Evolutionary conservation across 345 rosid species (phyloP), one percentile per base, ranked within the genome.

Genomic region (Pistacia vera): DNA sequence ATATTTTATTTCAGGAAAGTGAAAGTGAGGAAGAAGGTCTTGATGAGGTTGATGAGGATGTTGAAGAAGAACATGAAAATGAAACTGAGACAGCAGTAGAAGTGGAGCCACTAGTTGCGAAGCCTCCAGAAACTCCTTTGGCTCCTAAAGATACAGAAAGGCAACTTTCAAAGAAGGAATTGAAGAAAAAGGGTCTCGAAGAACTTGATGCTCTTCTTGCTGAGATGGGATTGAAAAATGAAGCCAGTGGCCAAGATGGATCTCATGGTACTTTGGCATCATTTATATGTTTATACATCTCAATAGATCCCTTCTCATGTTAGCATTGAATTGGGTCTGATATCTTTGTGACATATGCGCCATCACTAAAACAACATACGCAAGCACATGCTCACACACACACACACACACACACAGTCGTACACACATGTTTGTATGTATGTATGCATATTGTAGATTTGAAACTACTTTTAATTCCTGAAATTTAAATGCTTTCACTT

Each of bases 181-280:
- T 76, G 80, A 90, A 88, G 85, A 90, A 90, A 61, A 90, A 88
- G 76, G 93, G 70, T 70, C 91, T 90, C 63, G 90, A 79, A 62
- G 93, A 90, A 81, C 86, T 90, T 46, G 90, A 87, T 52, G 93
- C 90, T 20, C 83, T 90, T 63, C 87, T 90, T 63, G 86, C 90
- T 68, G 89, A 88, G 68, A 79, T 90, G 49, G 91, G 88, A 71
- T 69, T 48, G 35, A 68, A 77, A 52, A 77, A 54, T 49, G 89
- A 83, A 68, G 66, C 76, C 20, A 68, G 70, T 69, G 81, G 63
- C 62, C 76, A 79, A 68, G 85, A 83, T 81, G 88, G 76, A 35
- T 74, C 85, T 13, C 41, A n/a, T 61, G 86, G 88, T 86, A 86
- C 77, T 36, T 66, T 69, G 25, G 56, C n/a, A 0, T 16, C 56